Evolutionary conservation across 2,329 filamentous ascomycete genomes (phyloP).

Genomic region (Talaromyces sp.): DNA sequence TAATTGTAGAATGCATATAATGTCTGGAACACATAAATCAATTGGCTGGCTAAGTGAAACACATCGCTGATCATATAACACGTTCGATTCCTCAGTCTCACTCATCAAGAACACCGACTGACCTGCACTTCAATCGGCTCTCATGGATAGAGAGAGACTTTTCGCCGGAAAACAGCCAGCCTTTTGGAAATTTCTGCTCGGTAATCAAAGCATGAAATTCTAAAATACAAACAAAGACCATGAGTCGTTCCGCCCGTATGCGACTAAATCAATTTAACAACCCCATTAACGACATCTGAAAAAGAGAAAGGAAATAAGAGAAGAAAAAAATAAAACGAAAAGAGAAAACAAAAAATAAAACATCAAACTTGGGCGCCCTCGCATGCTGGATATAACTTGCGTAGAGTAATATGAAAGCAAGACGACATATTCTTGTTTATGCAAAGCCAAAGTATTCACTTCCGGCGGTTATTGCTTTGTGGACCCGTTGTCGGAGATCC

Average conservation of each 20-base stretch:
- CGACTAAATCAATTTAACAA: conserved; percentile 15
- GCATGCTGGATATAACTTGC: conserved; percentile 27
- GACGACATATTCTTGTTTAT: conserved; percentile 42
- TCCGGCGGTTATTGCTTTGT: conserved; percentile 95
- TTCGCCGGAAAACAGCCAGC: background rate
- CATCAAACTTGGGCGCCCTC: conserved; percentile 23
- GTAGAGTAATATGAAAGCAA: conserved; percentile 10
- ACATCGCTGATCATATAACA: background rate
- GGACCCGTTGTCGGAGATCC: conserved; percentile 73
- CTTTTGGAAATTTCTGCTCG: background rate
- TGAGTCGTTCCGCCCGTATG: background rate
- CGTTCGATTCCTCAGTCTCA: background rate
- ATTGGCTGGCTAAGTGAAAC: conserved; percentile 3
- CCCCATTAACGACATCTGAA: background rate
- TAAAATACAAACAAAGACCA: background rate
- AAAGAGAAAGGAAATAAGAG: background rate
- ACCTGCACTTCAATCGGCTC: conserved; percentile 3
- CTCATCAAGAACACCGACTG: background rate
- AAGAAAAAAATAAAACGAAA: background rate
- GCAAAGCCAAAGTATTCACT: conserved; percentile 98
- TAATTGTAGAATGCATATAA: background rate
- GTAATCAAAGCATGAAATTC: conserved; percentile 1
- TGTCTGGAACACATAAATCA: background rate
- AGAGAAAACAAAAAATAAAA: conserved; percentile 1
- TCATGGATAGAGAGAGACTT: background rate